Conservation (phyloP, 208 protist genomes). For the Vickermania spadyakhi region DNA sequence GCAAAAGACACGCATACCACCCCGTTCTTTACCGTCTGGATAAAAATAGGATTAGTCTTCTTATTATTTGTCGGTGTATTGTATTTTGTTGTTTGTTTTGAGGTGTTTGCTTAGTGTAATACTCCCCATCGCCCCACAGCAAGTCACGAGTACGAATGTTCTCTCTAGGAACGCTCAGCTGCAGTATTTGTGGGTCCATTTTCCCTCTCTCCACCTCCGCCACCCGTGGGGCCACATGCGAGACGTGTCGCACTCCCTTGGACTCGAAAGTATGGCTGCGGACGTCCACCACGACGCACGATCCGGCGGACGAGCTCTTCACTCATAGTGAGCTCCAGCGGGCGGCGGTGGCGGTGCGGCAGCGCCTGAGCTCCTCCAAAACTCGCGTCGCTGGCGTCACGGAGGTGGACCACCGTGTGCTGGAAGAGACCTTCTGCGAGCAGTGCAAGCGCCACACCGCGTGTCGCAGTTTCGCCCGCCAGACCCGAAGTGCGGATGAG, state of each 20-base stretch:
- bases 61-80: neutral
- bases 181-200: constrained; percentile 52
- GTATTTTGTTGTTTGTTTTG: neutral
- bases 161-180: constrained; percentile 49
- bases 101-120: neutral
- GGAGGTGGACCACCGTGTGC: constrained; percentile 69
- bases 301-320: too few relatives aligned
- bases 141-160: constrained; percentile 14
- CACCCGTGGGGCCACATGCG: constrained; percentile 12
- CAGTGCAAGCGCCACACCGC: constrained; percentile 50
- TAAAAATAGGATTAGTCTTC: too few relatives aligned
- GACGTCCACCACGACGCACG: constrained; percentile 11
- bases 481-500: constrained; percentile 88
- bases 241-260: constrained; percentile 20
- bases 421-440: constrained; percentile 85
- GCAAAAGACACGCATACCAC: too few relatives aligned
- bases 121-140: neutral
- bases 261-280: too few relatives aligned
- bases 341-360: constrained; percentile 17
- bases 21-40: too few relatives aligned
- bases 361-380: neutral
- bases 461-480: constrained; percentile 76
- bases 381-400: constrained; percentile 21
- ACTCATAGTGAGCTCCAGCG: constrained; percentile 25
- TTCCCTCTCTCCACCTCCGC: constrained; percentile 27